Evolutionary conservation across 345 rosid species (phyloP).

Genomic region (Kernera saxatilis): DNA sequence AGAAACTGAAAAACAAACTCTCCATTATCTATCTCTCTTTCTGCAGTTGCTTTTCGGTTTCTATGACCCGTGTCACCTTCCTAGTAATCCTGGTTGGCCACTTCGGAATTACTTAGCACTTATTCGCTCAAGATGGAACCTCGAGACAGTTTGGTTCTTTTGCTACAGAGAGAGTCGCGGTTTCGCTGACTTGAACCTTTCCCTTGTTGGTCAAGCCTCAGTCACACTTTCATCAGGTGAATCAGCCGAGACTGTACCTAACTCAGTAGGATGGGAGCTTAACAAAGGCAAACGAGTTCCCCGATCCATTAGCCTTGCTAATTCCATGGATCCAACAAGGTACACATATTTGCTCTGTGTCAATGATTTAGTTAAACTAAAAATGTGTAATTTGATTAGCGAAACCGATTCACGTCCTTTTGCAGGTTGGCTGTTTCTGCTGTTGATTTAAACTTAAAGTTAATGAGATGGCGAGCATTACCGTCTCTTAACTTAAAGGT

Average conservation of each 20-base stretch:
- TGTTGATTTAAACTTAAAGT: slow-evolving; percentile 86
- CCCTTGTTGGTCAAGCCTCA: slow-evolving; percentile 79
- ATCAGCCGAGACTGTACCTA: slow-evolving; percentile 45
- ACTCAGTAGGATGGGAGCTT: slow-evolving; percentile 89
- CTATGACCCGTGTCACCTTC: slow-evolving; percentile 92
- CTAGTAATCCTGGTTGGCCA: slow-evolving; percentile 93
- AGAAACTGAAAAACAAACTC: background rate
- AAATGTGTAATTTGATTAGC: background rate
- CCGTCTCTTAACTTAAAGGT: slow-evolving; percentile 77
- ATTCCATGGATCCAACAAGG: slow-evolving; percentile 92
- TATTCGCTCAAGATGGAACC: slow-evolving; percentile 69
- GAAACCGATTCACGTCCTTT: slow-evolving; percentile 7
- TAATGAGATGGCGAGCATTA: slow-evolving; percentile 96
- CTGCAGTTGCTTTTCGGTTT: slow-evolving; percentile 76
- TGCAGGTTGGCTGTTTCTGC: slow-evolving; percentile 86
- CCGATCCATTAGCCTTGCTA: slow-evolving; percentile 73
- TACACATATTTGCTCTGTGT: slow-evolving; percentile 15
- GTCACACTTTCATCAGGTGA: slow-evolving; percentile 61
- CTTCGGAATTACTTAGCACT: slow-evolving; percentile 84
- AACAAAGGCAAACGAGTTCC: slow-evolving; percentile 54
- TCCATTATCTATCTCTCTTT: slow-evolving; percentile 1
- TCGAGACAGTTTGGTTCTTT: slow-evolving; percentile 55
- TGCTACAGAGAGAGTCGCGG: slow-evolving; percentile 93
- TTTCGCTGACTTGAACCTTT: slow-evolving; percentile 70
- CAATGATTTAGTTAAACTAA: slow-evolving; percentile 1